A percentile compares a stretch with the other conserved stretches of the same genome.
Evolutionary conservation across 177 flowering plant genomes (phyloP).

Genomic region (Vitis hybrid): DNA sequence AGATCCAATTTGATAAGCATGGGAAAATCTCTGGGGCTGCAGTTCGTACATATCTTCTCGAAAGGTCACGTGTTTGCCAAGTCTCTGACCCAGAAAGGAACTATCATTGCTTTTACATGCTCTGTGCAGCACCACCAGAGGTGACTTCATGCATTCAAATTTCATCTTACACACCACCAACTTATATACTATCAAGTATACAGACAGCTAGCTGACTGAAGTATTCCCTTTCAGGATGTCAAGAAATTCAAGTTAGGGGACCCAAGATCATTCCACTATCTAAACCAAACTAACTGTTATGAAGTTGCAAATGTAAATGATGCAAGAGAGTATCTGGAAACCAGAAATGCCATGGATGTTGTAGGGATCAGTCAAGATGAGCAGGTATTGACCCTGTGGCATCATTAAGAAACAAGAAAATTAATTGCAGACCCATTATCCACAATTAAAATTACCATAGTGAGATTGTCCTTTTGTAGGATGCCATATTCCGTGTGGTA

Average conservation of each 20-base stretch:
- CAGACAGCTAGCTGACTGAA: not conserved
- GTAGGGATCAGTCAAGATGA: conserved; percentile 80
- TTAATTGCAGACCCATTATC: not conserved
- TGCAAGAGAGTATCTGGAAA: conserved; percentile 79
- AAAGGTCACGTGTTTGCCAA: conserved; percentile 92
- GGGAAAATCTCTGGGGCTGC: conserved; percentile 94
- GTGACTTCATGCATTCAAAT: conserved; percentile 24
- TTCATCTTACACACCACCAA: not conserved
- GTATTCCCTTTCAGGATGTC: conserved; percentile 53
- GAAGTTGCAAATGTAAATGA: conserved; percentile 75
- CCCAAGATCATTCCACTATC: conserved; percentile 77
- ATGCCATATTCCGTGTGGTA: conserved; percentile 83
- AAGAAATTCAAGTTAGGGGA: conserved; percentile 68
- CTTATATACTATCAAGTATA: not conserved
- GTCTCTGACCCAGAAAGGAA: conserved; percentile 85
- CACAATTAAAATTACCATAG: conserved; percentile 1
- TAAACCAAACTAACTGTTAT: conserved; percentile 79
- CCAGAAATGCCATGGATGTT: conserved; percentile 90
- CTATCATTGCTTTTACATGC: conserved; percentile 91
- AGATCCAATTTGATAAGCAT: conserved; percentile 80
- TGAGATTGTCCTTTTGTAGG: conserved; percentile 36
- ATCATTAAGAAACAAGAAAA: not conserved
- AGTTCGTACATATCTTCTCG: conserved; percentile 84
- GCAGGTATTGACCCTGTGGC: conserved; percentile 49
- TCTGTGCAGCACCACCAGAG: conserved; percentile 91